These are phyloP conservation scores for Schizosaccharomyces osmophilus DNA, from an alignment of 805 yeast species.

Conservation along the genomic window DNA sequence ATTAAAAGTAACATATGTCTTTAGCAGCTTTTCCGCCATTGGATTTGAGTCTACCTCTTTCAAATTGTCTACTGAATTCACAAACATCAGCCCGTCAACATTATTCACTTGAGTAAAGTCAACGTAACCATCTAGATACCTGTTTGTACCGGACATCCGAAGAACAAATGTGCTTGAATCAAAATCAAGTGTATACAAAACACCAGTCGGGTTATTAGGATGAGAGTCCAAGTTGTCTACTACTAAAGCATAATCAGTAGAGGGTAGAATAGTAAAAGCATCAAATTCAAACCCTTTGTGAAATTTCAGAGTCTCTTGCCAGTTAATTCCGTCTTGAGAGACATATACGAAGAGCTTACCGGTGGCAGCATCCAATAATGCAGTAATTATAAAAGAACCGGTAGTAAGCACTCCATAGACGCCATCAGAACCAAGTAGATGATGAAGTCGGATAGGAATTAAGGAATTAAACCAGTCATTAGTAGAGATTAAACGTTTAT, in stretches of 20 bases:
- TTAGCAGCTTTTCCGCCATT: background rate
- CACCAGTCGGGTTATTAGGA: background rate
- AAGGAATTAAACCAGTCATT: background rate
- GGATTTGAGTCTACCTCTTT: background rate
- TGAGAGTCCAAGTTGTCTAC: background rate
- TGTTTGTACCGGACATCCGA: background rate
- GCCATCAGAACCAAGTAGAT: background rate
- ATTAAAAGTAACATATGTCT: background rate
- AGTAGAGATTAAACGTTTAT: background rate
- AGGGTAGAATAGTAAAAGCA: background rate
- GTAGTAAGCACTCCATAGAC: background rate
- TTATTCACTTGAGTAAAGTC: background rate
- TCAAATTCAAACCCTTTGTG: background rate
- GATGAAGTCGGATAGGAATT: background rate
- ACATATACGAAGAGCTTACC: background rate
- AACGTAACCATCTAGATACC: background rate
- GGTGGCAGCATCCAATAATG: background rate
- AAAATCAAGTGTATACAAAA: background rate
- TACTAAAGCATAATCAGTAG: background rate
- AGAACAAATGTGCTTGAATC: background rate
- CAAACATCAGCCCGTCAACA: background rate
- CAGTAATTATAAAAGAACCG: background rate
- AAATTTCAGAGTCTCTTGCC: background rate
- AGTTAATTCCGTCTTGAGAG: background rate
- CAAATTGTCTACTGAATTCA: background rate